Percentiles rank a stretch among this genome's conserved stretches.
These are phyloP conservation scores for Geotrichum carabidarum DNA, from an alignment of 1,139 yeast species.

Conservation along the genomic window DNA sequence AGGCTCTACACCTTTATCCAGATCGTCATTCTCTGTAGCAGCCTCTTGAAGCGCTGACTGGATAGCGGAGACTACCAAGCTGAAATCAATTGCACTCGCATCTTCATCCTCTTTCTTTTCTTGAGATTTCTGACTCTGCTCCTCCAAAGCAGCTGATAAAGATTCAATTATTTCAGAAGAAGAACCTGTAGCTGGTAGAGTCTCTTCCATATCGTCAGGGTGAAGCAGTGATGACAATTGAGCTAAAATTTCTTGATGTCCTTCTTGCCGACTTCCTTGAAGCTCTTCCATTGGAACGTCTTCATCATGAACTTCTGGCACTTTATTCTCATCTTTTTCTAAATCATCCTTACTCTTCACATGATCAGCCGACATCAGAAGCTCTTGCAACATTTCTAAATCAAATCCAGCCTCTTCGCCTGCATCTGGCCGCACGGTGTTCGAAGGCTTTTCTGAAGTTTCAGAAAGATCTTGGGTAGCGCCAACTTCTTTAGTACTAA, in stretches of 20 bases:
- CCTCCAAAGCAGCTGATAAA: background rate
- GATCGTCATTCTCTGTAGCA: background rate
- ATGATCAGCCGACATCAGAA: constrained; percentile 16
- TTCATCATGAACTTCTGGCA: background rate
- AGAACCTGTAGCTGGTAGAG: background rate
- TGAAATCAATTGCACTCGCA: constrained; percentile 6
- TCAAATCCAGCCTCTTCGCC: constrained; percentile 14
- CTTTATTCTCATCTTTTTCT: background rate
- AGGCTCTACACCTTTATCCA: background rate
- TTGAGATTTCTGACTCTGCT: background rate
- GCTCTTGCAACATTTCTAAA: constrained; percentile 11
- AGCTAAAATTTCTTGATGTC: constrained; percentile 18
- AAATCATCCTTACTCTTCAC: constrained; percentile 11
- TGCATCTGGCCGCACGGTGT: background rate
- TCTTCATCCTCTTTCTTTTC: constrained; percentile 7
- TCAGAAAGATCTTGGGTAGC: background rate
- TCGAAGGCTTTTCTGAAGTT: background rate
- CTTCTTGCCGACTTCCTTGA: constrained; percentile 2
- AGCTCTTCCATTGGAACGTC: constrained; percentile 33
- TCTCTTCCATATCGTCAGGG: constrained; percentile 12
- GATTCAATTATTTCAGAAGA: constrained; percentile 6
- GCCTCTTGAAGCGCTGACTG: constrained; percentile 17
- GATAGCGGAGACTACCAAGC: constrained; percentile 16
- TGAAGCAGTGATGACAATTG: constrained; percentile 19
- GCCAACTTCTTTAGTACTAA: background rate